These are phyloP conservation scores for Daldinia sp. DNA, from an alignment of 2,329 filamentous ascomycete species.

Conservation along the genomic window DNA sequence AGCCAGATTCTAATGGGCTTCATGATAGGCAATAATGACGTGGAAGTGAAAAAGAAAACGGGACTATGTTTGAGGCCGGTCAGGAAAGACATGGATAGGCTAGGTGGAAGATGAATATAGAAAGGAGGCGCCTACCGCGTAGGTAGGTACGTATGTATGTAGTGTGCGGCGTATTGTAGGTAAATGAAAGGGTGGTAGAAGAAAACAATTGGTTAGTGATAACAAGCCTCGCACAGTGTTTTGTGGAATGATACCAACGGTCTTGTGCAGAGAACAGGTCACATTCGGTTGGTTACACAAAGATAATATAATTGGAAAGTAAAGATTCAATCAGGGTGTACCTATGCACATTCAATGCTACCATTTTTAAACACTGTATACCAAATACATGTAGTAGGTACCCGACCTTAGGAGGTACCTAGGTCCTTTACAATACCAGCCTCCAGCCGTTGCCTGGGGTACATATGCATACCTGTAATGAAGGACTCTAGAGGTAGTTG, in stretches of 20 bases:
- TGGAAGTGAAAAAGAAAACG: background rate
- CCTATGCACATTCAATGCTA: too few species aligned
- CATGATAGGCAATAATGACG: background rate
- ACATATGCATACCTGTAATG: too few species aligned
- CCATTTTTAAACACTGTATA: too few species aligned
- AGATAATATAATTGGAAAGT: too few species aligned
- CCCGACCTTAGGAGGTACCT: too few species aligned
- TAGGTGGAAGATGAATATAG: background rate
- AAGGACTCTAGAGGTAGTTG: too few species aligned
- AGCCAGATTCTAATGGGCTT: background rate
- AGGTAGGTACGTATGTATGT: too few species aligned
- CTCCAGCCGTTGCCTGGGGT: too few species aligned
- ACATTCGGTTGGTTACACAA: background rate
- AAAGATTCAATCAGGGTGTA: too few species aligned
- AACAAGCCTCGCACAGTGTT: background rate
- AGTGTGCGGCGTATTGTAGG: background rate
- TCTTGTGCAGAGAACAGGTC: background rate
- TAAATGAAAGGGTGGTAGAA: background rate
- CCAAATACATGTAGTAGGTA: too few species aligned
- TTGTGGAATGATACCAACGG: background rate
- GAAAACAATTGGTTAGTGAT: background rate
- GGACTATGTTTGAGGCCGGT: too few species aligned
- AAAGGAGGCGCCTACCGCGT: background rate
- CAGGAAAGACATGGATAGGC: background rate
- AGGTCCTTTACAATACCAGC: too few species aligned